These are phyloP conservation scores for Scutellaria barbata DNA, from an alignment of 257 asterid genomes.

Conservation along the genomic window DNA sequence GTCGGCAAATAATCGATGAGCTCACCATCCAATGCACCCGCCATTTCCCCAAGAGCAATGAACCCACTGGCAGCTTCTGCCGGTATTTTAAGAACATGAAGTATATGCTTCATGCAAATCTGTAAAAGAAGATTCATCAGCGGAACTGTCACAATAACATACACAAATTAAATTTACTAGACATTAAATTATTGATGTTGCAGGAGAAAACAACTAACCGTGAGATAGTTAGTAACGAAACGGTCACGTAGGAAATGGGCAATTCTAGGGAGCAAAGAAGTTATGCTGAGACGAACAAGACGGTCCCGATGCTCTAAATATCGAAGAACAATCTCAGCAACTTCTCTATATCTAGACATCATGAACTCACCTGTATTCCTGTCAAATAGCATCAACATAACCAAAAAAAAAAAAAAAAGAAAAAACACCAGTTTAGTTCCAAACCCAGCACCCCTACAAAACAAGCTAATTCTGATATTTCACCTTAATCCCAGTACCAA, in stretches of 20 bases:
- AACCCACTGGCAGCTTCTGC: slow-evolving; percentile 98
- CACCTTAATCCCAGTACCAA: slow-evolving; percentile 23
- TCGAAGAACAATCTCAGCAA: slow-evolving; percentile 96
- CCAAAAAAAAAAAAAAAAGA: too few species aligned
- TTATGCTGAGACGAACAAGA: slow-evolving; percentile 99
- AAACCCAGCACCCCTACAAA: slow-evolving; percentile 9
- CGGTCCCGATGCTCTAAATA: slow-evolving; percentile 96
- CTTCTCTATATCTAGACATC: slow-evolving; percentile 99
- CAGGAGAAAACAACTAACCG: slow-evolving; percentile 51
- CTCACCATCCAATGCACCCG: slow-evolving; percentile 99
- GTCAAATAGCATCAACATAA: slow-evolving; percentile 41
- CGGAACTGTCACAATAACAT: slow-evolving; percentile 32
- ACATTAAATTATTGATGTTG: slow-evolving; percentile 15
- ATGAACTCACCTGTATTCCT: slow-evolving; percentile 99
- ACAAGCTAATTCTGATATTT: slow-evolving; percentile 13
- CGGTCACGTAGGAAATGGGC: slow-evolving; percentile 99
- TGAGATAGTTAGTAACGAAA: slow-evolving; percentile 91
- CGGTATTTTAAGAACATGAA: slow-evolving; percentile 94
- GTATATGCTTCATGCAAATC: slow-evolving; percentile 99
- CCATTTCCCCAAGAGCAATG: slow-evolving; percentile 99
- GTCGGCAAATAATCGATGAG: slow-evolving; percentile 97
- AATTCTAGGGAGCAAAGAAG: slow-evolving; percentile 96
- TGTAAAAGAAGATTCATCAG: slow-evolving; percentile 45
- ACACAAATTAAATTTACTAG: slow-evolving; percentile 26
- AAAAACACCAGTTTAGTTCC: slow-evolving; percentile 17